Base-by-base conservation (phyloP, 2,329 filamentous ascomycete species). In the Lanzia echinophila region DNA sequence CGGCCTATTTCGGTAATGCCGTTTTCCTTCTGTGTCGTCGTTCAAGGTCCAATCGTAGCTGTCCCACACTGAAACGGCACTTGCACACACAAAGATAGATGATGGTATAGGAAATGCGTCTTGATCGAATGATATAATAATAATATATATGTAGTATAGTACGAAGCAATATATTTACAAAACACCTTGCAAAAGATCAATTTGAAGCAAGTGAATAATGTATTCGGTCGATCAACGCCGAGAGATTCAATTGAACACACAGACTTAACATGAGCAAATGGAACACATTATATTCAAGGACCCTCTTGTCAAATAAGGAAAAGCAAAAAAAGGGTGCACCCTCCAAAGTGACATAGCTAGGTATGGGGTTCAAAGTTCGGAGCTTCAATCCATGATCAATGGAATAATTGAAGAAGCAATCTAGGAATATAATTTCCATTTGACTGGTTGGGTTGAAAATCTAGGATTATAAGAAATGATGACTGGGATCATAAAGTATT, bases 201-300 rank as follows among this genome's bases (percentile, higher is more conserved):
- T 41, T 24, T 34, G 8, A 53, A 34, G 28, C 13, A 41, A 41
- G 34, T 34, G 43, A 41, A 41, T 19, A 41, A 41, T 19, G 20
- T 15, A 41, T 41, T 20, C 8, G 49, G 44, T 6, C 11, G 34
- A 38, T 51, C 19, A 36, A 50, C 48, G 24, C 24, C 38, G 38
- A 20, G 50, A 48, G 50, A 53, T 22, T 48, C 50, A 53, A n/a
- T n/a, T 33, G 44, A 41, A 42, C 50, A 53, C 50, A 48, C 50
- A 32, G 50, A 53, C 50, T 28, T 19, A 22, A 17, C 13, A 43
- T 33, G 34, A 32, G 24, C 34, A 32, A 36, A 47, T 32, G 42
- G 31, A 38, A 17, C 28, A 19, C 33, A 34, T n/a, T 28, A 28
- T 28, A 28, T 28, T 28, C 24, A 28, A 28, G 24, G 24, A 28